Evolutionary conservation across 2,329 filamentous ascomycete species (phyloP).

Genomic region (Neofusicoccum umdonicola): DNA sequence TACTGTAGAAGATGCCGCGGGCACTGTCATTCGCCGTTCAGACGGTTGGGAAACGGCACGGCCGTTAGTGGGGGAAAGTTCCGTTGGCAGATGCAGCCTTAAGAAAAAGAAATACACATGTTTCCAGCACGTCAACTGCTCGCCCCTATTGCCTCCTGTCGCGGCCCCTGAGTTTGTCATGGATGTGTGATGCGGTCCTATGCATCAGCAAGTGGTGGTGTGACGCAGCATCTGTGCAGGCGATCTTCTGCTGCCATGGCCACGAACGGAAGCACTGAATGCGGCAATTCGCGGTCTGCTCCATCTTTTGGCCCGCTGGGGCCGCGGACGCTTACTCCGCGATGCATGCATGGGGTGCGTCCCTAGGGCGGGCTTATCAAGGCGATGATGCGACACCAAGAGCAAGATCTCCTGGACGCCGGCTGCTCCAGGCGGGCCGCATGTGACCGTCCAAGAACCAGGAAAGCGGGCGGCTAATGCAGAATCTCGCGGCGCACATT

Average conservation of each 20-base stretch:
- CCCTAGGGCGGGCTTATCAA: not conserved
- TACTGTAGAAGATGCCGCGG: not conserved
- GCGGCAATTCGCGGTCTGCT: not conserved
- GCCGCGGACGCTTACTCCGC: not conserved
- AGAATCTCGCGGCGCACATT: not conserved
- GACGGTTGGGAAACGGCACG: not conserved
- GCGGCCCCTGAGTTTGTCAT: not conserved
- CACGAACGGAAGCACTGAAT: not conserved
- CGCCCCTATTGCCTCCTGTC: not conserved
- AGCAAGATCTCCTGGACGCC: not conserved
- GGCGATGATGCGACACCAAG: not conserved
- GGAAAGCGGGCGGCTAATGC: not conserved
- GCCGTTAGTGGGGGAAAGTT: not conserved
- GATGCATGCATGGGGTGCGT: not conserved
- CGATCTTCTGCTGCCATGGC: not conserved
- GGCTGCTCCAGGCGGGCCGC: not conserved
- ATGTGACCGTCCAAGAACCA: constrained; percentile 2
- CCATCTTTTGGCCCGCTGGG: not conserved
- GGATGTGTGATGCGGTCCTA: no score
- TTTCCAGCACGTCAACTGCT: not conserved
- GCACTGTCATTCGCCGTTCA: not conserved
- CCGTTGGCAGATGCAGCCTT: not conserved
- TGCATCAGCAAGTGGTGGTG: constrained; percentile 1
- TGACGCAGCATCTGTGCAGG: constrained; percentile 1
- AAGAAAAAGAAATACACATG: not conserved